Percentiles rank a stretch among this genome's conserved stretches.
These are phyloP conservation scores for Rhizophagus sp. DNA, from an alignment of 192 early-diverging fungal genomes.

Conservation along the genomic window DNA sequence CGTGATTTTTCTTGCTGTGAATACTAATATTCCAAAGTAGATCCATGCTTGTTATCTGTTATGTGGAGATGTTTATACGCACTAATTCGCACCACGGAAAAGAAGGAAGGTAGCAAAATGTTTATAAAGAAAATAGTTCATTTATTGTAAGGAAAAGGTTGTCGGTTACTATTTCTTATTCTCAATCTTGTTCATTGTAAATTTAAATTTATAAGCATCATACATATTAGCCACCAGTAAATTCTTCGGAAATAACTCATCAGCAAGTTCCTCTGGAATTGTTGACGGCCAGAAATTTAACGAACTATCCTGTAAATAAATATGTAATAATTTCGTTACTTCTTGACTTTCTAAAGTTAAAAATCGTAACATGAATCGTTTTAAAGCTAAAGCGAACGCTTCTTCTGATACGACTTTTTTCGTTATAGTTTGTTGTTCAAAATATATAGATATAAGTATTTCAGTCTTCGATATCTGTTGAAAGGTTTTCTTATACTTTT, in stretches of 20 bases:
- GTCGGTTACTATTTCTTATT: no score
- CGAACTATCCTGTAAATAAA: neutral
- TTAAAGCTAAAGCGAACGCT: conserved; percentile 1
- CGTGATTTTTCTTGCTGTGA: no score
- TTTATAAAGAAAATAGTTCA: no score
- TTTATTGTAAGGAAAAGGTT: no score
- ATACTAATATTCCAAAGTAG: no score
- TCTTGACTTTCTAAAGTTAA: neutral
- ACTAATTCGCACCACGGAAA: no score
- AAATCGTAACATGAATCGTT: conserved; percentile 16
- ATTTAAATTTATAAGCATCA: no score
- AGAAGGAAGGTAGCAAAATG: no score
- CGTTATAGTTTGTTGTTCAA: neutral
- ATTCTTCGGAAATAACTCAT: neutral
- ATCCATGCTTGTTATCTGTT: no score
- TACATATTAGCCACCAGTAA: neutral
- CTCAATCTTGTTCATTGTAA: neutral
- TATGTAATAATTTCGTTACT: neutral
- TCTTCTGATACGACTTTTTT: neutral
- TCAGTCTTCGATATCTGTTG: neutral
- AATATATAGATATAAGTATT: neutral
- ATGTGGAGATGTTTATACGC: no score
- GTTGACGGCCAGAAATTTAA: neutral
- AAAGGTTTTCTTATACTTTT: conserved; percentile 11
- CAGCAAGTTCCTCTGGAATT: neutral